Base-by-base conservation (phyloP, 2,329 filamentous ascomycete genomes). In the Akanthomyces muscarius region DNA sequence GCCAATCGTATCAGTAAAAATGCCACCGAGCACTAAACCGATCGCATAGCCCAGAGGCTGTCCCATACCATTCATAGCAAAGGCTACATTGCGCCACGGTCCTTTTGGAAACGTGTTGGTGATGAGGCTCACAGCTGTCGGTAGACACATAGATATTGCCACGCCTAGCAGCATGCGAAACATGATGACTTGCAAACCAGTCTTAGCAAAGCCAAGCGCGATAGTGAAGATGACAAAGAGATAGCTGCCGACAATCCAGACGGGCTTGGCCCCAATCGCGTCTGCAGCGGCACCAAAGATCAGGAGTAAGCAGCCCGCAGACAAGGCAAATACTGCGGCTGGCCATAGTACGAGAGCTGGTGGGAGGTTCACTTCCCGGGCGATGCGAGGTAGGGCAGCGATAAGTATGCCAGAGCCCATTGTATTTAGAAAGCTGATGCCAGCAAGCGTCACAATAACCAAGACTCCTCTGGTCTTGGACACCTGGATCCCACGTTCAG, bases 11-110 rank as follows among this genome's bases (percentile, higher is more conserved):
- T 82, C 76, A 7, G 77, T 74, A 60, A 84, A 77, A 5, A 84
- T 70, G 21, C 81, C 81, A 6, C 80, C 80, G 0, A 83, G 71
- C 0, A 84, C 78, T 1, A 84, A 66, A 0, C 82, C 82, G 0
- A 81, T 63, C 0, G 80, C 78, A 53, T 81, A 83, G 0, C 81
- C 80, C 1, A 83, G 64, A 0, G 80, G 77, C 45, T 77, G 75
- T 2, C 76, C 77, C 65, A 80, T 74, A 1, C 81, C 79, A 13
- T 80, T 71, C 66, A 77, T 76, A 0, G 78, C 75, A 57, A 80
- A 80, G 0, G 73, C 77, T 2, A 75, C 72, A 51, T 80, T 80
- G 25, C 50, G 50, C 66, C 68, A 69, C 0, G 65, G 65, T 16
- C 73, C 73, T 30, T 65, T 67, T 0, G 69, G 68, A 8, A 74